Evolutionary conservation across 192 early-diverging fungal species (phyloP), one percentile per base, ranked within the genome.

Genomic region (Rhizoclosmatium sp.): DNA sequence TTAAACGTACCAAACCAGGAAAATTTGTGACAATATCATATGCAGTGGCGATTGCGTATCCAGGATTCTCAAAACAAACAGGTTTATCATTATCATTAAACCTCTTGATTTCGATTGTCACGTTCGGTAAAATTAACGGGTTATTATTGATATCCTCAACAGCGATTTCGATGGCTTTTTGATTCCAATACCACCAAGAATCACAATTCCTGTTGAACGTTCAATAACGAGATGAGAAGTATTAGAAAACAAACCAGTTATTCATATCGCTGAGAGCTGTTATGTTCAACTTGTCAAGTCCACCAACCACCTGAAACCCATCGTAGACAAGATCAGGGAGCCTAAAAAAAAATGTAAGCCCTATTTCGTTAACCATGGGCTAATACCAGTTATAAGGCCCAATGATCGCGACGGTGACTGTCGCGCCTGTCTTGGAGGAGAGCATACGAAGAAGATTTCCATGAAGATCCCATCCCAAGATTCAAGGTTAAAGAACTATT

Each of bases 81-180:
- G 16, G 16, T 3, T 42, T 16, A 42, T 44, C 16, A 41, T 47
- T 44, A 47, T 41, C 46, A 4, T 69, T 14, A 44, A 69, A 69
- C 2, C 67, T 21, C 67, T 69, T 69, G 67, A 69, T 69, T 47
- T 69, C 10, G 67, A 69, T 69, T 23, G 67, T 69, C 12, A 44
- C 46, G 44, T 69, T 69, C 16, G 67, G 67, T 12, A 69, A 44
- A 16, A 69, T 69, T 2, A 1, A 45, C 16, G 67, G 67, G 23
- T 46, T 44, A 12, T 47, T 12, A 44, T 69, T 69, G 40, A 69
- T 40, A n/a, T 47, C 4, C 14, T 69, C 19, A 16, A 69, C 46
- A 16, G 67, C 67, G 42, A 69, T 3, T 44, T 19, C 44, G 14
- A 44, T 16, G 2, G 67, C 67, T 46, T 10, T 12, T 23, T 69